Percentiles rank a stretch among this genome's conserved stretches.
phyloP scores from a whole-genome alignment of 352 stramenopile genomes.

The Globisporangium nodosum region DNA sequence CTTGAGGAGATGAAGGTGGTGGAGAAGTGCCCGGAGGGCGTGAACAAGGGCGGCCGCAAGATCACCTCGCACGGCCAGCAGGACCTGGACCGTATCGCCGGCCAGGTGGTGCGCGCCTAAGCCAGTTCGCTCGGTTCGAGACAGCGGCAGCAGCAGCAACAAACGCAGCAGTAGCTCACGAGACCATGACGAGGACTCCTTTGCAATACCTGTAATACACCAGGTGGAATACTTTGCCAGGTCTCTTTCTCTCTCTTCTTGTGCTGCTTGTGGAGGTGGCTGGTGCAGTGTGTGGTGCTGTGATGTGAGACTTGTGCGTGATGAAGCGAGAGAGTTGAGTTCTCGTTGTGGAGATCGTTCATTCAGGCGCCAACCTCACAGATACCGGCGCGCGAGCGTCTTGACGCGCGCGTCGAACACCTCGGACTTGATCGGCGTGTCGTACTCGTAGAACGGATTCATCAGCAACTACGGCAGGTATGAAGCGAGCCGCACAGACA shows the following conservation, averaged over 20 bases:
- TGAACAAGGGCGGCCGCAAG: conserved; percentile 92
- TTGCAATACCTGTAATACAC: conserved; percentile 40
- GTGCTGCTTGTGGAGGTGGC: neutral
- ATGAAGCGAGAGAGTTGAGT: no score
- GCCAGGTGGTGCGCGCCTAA: conserved; percentile 89
- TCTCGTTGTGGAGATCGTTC: no score
- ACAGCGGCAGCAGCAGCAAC: conserved; percentile 3
- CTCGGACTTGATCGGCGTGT: conserved; percentile 91
- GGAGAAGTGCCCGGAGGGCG: conserved; percentile 90
- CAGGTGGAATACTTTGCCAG: conserved; percentile 20
- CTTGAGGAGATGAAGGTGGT: conserved; percentile 98
- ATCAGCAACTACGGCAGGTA: conserved; percentile 72
- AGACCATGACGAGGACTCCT: conserved; percentile 27
- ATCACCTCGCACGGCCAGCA: conserved; percentile 97
- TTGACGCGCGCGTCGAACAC: conserved; percentile 92
- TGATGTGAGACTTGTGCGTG: no score
- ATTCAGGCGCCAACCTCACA: conserved; percentile 26
- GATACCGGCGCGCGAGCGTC: conserved; percentile 84
- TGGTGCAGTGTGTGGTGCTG: neutral
- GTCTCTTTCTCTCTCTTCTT: conserved; percentile 5
- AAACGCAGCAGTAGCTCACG: conserved; percentile 12
- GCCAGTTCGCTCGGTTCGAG: conserved; percentile 22
- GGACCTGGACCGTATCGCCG: conserved; percentile 98
- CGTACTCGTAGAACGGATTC: conserved; percentile 96
- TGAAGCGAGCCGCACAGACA: neutral